Percentiles rank a stretch among this genome's conserved stretches.
Evolutionary conservation across 139 green algal genomes (phyloP).

Genomic region (Chlorella sp.): DNA sequence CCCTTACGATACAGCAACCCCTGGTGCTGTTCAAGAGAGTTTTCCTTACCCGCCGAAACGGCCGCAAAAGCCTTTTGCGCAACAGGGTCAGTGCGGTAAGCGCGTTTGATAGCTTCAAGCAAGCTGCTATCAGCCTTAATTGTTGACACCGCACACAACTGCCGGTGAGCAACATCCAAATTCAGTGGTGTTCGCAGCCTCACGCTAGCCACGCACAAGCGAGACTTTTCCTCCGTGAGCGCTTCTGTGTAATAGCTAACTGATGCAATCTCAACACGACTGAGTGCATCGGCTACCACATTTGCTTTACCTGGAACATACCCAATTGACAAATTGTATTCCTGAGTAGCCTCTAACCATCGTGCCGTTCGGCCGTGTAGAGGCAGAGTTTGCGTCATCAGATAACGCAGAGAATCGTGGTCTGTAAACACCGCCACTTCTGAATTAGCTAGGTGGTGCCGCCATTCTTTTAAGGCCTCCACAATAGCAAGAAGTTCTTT

Average conservation of each 20-base stretch:
- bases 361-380: slow-evolving; percentile 13
- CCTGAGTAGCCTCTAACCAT: slow-evolving; percentile 34
- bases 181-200: too few relatives aligned
- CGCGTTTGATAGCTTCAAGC: background rate
- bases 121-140: background rate
- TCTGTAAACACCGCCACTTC: slow-evolving; percentile 50
- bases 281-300: slow-evolving; percentile 51
- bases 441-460: slow-evolving; percentile 47
- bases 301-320: slow-evolving; percentile 57
- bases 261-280: background rate
- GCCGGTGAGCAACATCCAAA: too few relatives aligned
- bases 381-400: slow-evolving; percentile 24
- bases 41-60: background rate
- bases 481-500: slow-evolving; percentile 61
- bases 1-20: background rate
- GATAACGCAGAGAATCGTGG: slow-evolving; percentile 41
- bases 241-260: background rate
- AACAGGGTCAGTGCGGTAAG: background rate
- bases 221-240: too few relatives aligned
- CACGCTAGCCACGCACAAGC: too few relatives aligned
- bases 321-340: slow-evolving; percentile 43
- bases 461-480: slow-evolving; percentile 43
- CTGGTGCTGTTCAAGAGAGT: background rate
- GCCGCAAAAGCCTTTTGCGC: background rate
- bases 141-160: background rate